These are phyloP conservation scores for Colletotrichum falcatum DNA, from an alignment of 2,329 filamentous ascomycete species.

Conservation along the genomic window DNA sequence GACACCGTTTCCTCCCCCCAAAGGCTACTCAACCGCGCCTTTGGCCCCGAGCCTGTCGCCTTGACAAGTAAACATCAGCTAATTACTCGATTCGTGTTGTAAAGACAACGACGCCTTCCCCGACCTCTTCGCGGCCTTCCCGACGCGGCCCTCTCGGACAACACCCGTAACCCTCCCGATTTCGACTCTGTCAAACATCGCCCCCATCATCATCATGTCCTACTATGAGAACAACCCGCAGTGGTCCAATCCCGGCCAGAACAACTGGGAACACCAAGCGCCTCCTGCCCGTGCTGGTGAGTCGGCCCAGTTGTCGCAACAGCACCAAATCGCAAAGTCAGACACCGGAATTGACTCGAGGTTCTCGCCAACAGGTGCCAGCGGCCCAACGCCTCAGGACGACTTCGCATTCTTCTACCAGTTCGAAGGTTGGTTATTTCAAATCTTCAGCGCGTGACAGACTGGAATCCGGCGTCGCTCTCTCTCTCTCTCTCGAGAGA, in stretches of 20 bases:
- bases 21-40: conserved; percentile 37
- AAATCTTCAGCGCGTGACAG: conserved; percentile 28
- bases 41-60: conserved; percentile 31
- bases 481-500: background rate
- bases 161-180: conserved; percentile 21
- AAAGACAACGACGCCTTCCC: conserved; percentile 11
- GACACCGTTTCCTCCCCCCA: conserved; percentile 27
- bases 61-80: conserved; percentile 25
- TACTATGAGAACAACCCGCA: conserved; percentile 59
- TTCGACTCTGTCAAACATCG: conserved; percentile 9
- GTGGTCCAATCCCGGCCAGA: conserved; percentile 54
- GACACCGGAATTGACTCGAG: conserved; percentile 38
- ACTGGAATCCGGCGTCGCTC: background rate
- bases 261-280: conserved; percentile 61
- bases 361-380: conserved; percentile 69
- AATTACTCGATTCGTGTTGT: conserved; percentile 22
- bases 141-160: conserved; percentile 21
- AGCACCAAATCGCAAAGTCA: conserved; percentile 31
- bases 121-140: background rate
- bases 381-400: conserved; percentile 79
- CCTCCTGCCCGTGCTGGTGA: conserved; percentile 55
- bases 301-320: conserved; percentile 39
- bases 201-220: conserved; percentile 51
- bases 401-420: conserved; percentile 88
- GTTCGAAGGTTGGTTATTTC: conserved; percentile 80